phyloP scores from a whole-genome alignment of 139 green algal genomes.

The Volvox africanus region DNA sequence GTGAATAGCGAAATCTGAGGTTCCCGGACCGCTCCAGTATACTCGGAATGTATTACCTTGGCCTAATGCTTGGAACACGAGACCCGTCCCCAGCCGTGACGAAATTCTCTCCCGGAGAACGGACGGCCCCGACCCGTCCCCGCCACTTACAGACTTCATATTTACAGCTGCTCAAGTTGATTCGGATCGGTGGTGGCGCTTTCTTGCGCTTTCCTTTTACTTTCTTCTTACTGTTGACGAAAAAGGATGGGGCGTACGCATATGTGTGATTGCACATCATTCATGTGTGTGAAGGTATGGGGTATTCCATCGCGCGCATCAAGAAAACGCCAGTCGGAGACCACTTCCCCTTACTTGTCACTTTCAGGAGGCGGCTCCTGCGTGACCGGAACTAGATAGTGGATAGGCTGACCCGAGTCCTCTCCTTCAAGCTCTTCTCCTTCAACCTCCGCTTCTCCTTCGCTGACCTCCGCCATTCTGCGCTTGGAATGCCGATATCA shows the following conservation, averaged over 20 bases:
- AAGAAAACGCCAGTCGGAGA: background rate
- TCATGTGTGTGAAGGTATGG: too few species aligned
- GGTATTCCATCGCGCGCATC: too few species aligned
- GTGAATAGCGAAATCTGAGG: too few species aligned
- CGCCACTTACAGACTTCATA: slow-evolving; percentile 81
- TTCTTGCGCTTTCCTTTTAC: slow-evolving; percentile 56
- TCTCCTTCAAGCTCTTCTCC: slow-evolving; percentile 39
- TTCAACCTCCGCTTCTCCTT: slow-evolving; percentile 29
- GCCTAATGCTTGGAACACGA: too few species aligned
- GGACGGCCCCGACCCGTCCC: background rate
- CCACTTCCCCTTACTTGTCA: background rate
- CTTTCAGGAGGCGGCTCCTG: slow-evolving; percentile 30
- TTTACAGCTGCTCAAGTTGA: slow-evolving; percentile 82
- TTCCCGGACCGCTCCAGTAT: too few species aligned
- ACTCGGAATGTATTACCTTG: too few species aligned
- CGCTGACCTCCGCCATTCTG: slow-evolving; percentile 18
- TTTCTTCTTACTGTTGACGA: slow-evolving; percentile 26
- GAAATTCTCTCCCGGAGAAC: too few species aligned
- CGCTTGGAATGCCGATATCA: background rate
- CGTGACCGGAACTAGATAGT: background rate
- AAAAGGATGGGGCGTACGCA: background rate
- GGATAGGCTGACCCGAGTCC: background rate
- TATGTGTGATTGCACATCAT: background rate
- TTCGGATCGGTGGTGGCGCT: slow-evolving; percentile 54
- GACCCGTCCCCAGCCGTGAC: too few species aligned